A percentile compares a stretch with the other conserved stretches of the same genome.
Conservation (phyloP, 371 early-diverging fungal species). For the Phascolomyces articulosus region DNA sequence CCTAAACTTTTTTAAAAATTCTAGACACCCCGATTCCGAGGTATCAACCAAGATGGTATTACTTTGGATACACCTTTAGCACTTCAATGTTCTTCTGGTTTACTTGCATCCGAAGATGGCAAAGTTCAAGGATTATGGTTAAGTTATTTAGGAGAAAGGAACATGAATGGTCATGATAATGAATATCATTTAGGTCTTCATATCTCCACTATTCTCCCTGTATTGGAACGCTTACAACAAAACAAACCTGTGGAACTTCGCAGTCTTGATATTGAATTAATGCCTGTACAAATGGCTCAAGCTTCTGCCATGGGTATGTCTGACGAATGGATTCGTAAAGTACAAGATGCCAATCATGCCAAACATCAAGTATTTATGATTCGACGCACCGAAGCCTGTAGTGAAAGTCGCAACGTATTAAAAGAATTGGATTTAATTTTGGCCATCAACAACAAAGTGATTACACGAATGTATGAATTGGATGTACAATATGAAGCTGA, state of each 20-base stretch:
- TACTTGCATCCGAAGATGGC: constrained; percentile 77
- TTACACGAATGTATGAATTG: constrained; percentile 74
- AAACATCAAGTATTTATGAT: constrained; percentile 76
- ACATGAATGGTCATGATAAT: constrained; percentile 66
- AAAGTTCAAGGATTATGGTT: constrained; percentile 87
- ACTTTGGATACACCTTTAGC: constrained; percentile 87
- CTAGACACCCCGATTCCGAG: constrained; percentile 82
- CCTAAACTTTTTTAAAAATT: constrained; percentile 28
- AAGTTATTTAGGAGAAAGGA: constrained; percentile 79
- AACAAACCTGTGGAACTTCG: constrained; percentile 52
- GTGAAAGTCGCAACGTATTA: constrained; percentile 42
- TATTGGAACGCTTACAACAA: constrained; percentile 50
- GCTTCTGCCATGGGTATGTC: constrained; percentile 80
- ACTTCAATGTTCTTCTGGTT: constrained; percentile 84
- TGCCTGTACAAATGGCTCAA: constrained; percentile 77
- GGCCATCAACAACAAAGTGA: constrained; percentile 68
- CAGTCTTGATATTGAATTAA: constrained; percentile 74
- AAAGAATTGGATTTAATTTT: constrained; percentile 80
- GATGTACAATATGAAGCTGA: constrained; percentile 64
- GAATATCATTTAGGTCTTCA: constrained; percentile 82
- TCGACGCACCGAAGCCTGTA: constrained; percentile 63
- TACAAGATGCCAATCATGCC: constrained; percentile 74
- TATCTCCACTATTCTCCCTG: constrained; percentile 57
- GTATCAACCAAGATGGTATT: constrained; percentile 82
- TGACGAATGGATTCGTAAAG: constrained; percentile 72